phyloP scores from a whole-genome alignment of 2,329 filamentous ascomycete species.

The Aspergillus vadensis region DNA sequence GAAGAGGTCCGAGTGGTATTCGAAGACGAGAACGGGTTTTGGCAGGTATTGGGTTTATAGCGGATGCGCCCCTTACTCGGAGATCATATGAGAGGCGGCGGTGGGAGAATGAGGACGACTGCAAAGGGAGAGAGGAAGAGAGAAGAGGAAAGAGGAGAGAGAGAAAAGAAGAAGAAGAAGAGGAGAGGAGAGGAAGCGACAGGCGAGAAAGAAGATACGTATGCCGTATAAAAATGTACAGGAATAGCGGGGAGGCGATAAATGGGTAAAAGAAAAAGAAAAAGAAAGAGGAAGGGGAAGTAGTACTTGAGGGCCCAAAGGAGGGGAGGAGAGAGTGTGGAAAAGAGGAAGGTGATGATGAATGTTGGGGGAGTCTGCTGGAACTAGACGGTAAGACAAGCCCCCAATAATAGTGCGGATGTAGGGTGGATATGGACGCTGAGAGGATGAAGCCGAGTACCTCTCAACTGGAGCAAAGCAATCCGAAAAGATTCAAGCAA shows the following conservation, averaged over 20 bases:
- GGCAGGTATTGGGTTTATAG: conserved; percentile 8
- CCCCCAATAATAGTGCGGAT: conserved; percentile 19
- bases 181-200: background rate
- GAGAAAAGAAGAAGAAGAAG: background rate
- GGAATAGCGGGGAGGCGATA: conserved; percentile 26
- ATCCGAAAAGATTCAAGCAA: conserved; percentile 5
- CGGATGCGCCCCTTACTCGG: conserved; percentile 6
- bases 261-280: conserved; percentile 13
- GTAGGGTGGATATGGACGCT: conserved; percentile 10
- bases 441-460: background rate
- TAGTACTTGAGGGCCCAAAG: conserved; percentile 18
- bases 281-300: conserved; percentile 13
- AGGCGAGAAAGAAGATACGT: background rate
- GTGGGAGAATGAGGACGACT: background rate
- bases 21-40: conserved; percentile 2
- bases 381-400: conserved; percentile 15
- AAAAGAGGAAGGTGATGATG: conserved; percentile 12
- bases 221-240: conserved; percentile 10
- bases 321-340: conserved; percentile 21
- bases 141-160: conserved; percentile 21
- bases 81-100: conserved; percentile 6
- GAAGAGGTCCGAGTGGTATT: conserved; percentile 5
- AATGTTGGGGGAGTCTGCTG: conserved; percentile 10
- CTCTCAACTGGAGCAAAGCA: background rate
- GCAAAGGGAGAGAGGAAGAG: conserved; percentile 15